These are phyloP conservation scores for Parachaetomium inaequale DNA, from an alignment of 495 filamentous ascomycete species.

Conservation along the genomic window DNA sequence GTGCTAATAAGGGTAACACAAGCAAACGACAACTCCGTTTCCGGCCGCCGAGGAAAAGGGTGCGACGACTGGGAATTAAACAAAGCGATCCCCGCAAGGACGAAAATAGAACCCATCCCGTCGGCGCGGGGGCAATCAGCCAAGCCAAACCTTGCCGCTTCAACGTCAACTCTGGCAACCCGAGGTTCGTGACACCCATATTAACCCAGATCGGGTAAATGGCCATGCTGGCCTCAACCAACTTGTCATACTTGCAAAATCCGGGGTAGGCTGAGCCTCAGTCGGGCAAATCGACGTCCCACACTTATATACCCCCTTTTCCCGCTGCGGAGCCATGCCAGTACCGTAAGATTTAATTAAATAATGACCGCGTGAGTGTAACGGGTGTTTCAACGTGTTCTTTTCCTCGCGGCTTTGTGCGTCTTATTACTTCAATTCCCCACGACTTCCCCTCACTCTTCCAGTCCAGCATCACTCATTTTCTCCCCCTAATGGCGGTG, in stretches of 20 bases:
- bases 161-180: neutral
- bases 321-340: neutral
- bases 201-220: conserved; percentile 10
- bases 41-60: too few relatives aligned
- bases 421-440: neutral
- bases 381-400: neutral
- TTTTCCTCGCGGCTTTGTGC: too few relatives aligned
- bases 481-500: conserved; percentile 7
- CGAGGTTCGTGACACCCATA: neutral
- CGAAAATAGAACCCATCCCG: too few relatives aligned
- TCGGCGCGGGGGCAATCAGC: too few relatives aligned
- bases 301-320: neutral
- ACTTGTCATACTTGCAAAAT: neutral
- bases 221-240: conserved; percentile 6
- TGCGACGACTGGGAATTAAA: too few relatives aligned
- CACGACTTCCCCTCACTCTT: neutral
- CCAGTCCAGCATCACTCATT: neutral
- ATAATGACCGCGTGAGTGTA: neutral
- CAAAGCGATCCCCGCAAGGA: too few relatives aligned
- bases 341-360: neutral
- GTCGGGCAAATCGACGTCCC: neutral
- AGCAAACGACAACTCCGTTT: too few relatives aligned
- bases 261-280: neutral
- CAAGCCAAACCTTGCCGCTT: neutral
- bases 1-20: too few relatives aligned